Evolutionary conservation across 2,329 filamentous ascomycete genomes (phyloP), one percentile per base, ranked within the genome.

Genomic region (Beauveria asiatica): DNA sequence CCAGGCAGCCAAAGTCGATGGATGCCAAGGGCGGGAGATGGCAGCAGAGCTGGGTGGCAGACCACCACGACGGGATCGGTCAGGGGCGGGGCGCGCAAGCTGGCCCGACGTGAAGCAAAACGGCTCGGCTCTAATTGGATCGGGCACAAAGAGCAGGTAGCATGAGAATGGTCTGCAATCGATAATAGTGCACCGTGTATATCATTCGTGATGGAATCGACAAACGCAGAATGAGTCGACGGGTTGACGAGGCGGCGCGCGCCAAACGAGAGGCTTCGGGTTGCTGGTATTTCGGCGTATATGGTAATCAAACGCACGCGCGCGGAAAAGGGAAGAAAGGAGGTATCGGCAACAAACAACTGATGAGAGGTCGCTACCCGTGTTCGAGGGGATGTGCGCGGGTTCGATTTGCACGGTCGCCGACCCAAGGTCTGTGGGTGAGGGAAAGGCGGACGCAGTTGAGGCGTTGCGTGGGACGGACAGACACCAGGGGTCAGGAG

Each of bases 31-130:
- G 25, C 56, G 46, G 56, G 56, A 25, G 46, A 33, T 44, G 56
- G 56, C 56, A 58, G 45, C 54, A 30, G 19, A 27, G 54, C 44
- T 39, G 16, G 44, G 27, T 19, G 45, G 23, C 11, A 19, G n/a
- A 19, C 42, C 9, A 16, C 55, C 17, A n/a, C 39, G 50, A 48
- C 27, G 54, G 52, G 39, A 46, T 13, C 11, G 30, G 13, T 57
- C 42, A 57, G 54, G 54, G 54, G 54, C 54, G 54, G 54, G 54
- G 54, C 42, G 25, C 27, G 52, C 52, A 46, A 19, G 53, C 42
- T 37, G 53, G 30, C 11, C 41, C 39, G 42, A 23, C 42, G 54
- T 30, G 30, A 57, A 25, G 54, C 54, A 57, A 57, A 37, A 57
- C 53, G 30, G 37, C 8, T 48, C 19, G 30, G 19, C 27, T 21